These are phyloP conservation scores for Malus sylvestris DNA, from an alignment of 306 rosid genomes.

Conservation along the genomic window DNA sequence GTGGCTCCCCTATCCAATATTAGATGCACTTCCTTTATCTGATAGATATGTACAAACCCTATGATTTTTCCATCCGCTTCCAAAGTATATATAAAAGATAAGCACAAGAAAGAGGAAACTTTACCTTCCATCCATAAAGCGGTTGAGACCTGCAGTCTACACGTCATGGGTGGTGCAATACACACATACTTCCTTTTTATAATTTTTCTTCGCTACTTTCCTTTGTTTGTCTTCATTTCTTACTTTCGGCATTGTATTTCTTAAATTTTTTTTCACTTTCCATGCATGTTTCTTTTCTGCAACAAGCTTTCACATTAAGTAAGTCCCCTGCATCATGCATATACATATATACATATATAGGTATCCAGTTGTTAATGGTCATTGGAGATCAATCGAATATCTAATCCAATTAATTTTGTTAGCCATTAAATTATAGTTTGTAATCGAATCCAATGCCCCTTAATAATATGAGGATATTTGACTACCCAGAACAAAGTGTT, in stretches of 20 bases:
- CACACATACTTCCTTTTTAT: neutral
- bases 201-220: neutral
- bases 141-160: neutral
- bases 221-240: neutral
- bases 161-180: neutral
- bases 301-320: neutral
- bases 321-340: neutral
- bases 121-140: neutral
- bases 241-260: neutral
- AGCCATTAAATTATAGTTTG: too few species aligned
- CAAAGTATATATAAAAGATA: neutral
- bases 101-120: neutral
- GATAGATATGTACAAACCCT: too few species aligned
- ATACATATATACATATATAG: too few species aligned
- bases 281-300: neutral
- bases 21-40: too few species aligned
- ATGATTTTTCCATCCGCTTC: neutral
- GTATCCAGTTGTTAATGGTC: neutral
- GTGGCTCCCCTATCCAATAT: too few species aligned
- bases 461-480: too few species aligned
- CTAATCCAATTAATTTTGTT: too few species aligned
- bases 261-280: neutral
- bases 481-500: too few species aligned
- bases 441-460: too few species aligned
- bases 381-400: too few species aligned